Evolutionary conservation across 1,284 basidiomycete genomes (phyloP).

Genomic region (Trichosporon sp.): DNA sequence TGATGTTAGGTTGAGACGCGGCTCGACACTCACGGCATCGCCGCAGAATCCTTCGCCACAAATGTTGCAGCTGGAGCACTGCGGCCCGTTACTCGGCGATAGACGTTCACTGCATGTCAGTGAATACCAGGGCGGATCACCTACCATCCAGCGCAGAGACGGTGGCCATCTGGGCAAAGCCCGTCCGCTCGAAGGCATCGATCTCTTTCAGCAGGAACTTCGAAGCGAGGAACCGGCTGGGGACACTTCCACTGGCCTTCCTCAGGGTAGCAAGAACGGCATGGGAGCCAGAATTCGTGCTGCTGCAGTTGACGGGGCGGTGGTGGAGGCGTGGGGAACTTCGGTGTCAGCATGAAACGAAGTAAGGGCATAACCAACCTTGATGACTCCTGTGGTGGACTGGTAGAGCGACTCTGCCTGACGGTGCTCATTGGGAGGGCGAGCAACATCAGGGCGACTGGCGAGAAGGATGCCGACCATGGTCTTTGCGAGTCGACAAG

Average conservation of each 20-base stretch:
- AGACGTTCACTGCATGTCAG: slow-evolving; percentile 31
- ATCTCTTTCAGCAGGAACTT: slow-evolving; percentile 31
- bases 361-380: slow-evolving; percentile 19
- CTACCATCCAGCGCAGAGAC: slow-evolving; percentile 36
- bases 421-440: slow-evolving; percentile 30
- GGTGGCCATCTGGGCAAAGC: slow-evolving; percentile 34
- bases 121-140: background rate
- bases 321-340: slow-evolving; percentile 36
- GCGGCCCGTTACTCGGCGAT: slow-evolving; percentile 29
- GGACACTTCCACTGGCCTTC: slow-evolving; percentile 35
- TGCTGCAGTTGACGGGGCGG: slow-evolving; percentile 26
- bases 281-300: slow-evolving; percentile 35
- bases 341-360: slow-evolving; percentile 17
- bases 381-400: slow-evolving; percentile 25
- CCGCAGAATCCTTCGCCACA: slow-evolving; percentile 39
- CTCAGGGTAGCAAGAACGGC: slow-evolving; percentile 34
- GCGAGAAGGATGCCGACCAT: slow-evolving; percentile 33
- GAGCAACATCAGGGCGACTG: slow-evolving; percentile 27
- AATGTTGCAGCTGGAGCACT: slow-evolving; percentile 31
- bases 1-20: slow-evolving; percentile 8
- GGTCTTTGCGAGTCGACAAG: slow-evolving; percentile 31
- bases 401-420: slow-evolving; percentile 31
- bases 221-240: slow-evolving; percentile 34
- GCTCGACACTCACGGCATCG: slow-evolving; percentile 21
- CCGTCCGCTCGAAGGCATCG: slow-evolving; percentile 32